These are phyloP conservation scores for Nicotiana rustica DNA, from an alignment of 305 asterid genomes.

Conservation along the genomic window DNA sequence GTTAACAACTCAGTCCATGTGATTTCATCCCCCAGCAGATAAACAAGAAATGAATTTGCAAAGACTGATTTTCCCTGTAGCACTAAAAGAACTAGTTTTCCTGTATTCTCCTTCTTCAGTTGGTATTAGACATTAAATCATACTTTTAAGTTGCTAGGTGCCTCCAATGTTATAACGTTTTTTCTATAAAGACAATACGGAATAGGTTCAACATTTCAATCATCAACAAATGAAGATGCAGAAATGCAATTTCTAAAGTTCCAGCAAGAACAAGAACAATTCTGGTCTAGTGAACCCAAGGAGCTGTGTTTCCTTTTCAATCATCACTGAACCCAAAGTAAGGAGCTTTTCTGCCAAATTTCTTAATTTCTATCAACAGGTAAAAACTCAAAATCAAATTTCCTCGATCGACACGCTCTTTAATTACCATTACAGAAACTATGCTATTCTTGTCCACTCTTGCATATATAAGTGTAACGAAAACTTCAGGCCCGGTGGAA, in stretches of 20 bases:
- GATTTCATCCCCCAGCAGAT: neutral
- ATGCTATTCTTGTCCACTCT: neutral
- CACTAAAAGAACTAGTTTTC: neutral
- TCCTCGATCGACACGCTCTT: neutral
- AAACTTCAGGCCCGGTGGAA: constrained; percentile 26
- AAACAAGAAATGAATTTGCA: constrained; percentile 23
- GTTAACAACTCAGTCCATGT: neutral
- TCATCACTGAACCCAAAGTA: constrained; percentile 12
- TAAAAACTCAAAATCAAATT: neutral
- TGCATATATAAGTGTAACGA: neutral
- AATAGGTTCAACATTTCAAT: constrained; percentile 10
- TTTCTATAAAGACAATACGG: constrained; percentile 4
- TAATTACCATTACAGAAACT: neutral
- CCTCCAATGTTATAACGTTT: neutral
- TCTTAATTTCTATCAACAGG: neutral
- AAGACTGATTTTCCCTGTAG: constrained; percentile 17
- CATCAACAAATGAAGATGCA: neutral
- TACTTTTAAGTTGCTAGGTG: neutral
- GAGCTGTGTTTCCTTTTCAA: constrained; percentile 23
- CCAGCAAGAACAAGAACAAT: neutral
- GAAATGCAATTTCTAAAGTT: constrained; percentile 25
- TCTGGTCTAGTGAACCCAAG: constrained; percentile 18
- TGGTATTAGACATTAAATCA: constrained; percentile 18
- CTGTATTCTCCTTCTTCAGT: constrained; percentile 12
- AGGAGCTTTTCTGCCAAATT: constrained; percentile 22